A percentile compares a stretch with the other conserved stretches of the same genome.
Evolutionary conservation across 1,284 basidiomycete species (phyloP).

Genomic region (Ceratobasidium sp.): DNA sequence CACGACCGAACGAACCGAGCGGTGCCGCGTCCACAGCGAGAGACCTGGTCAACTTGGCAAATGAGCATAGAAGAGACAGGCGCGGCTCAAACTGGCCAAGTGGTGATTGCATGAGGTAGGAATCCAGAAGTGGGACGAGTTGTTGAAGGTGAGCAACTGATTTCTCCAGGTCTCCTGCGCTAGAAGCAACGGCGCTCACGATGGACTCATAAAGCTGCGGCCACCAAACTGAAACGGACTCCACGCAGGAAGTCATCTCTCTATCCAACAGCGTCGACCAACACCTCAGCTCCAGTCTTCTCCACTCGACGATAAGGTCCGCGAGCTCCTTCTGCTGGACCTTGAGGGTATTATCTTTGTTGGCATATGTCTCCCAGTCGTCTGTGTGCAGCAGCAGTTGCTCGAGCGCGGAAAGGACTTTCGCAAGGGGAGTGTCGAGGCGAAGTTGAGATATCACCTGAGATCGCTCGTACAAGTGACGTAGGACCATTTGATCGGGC

Average conservation of each 20-base stretch:
- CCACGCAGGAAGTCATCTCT: constrained; percentile 73
- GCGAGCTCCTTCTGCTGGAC: constrained; percentile 76
- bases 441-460: constrained; percentile 76
- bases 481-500: constrained; percentile 98
- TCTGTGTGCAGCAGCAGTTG: constrained; percentile 89
- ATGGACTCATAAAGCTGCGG: constrained; percentile 90
- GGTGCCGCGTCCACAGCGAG: constrained; percentile 39
- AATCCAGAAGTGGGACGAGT: constrained; percentile 84
- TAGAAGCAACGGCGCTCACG: constrained; percentile 62
- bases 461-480: constrained; percentile 85
- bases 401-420: constrained; percentile 87
- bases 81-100: constrained; percentile 86
- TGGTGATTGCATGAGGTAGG: constrained; percentile 83
- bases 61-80: constrained; percentile 78
- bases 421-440: constrained; percentile 83
- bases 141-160: constrained; percentile 71
- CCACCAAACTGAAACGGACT: constrained; percentile 87
- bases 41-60: constrained; percentile 59
- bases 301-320: constrained; percentile 88
- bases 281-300: constrained; percentile 87
- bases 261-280: constrained; percentile 89
- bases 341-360: constrained; percentile 85
- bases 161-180: constrained; percentile 51
- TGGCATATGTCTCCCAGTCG: constrained; percentile 98
- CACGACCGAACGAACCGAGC: constrained; percentile 61